Base-by-base conservation (phyloP, 2,329 filamentous ascomycete genomes). In the Aspergillus latus region DNA sequence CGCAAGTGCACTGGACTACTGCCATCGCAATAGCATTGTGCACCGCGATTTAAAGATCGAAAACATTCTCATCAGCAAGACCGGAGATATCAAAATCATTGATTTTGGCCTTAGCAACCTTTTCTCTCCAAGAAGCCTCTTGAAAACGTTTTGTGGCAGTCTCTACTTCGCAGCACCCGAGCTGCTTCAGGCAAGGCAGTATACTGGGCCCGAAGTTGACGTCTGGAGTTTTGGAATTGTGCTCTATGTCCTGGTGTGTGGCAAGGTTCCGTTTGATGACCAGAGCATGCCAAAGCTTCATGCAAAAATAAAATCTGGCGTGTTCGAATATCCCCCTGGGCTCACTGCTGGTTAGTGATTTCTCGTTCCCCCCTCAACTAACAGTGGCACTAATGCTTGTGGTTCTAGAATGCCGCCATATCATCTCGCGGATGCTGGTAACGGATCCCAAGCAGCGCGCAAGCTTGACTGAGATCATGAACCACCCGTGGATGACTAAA, bases 151-250 rank as follows among this genome's bases (percentile, higher is more conserved):
- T 69, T 99, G 94, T 68, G 94, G 94, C 46, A 97, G 92, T 80
- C 79, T 99, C 39, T 99, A 99, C 73, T 99, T 99, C 77, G 94
- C 94, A 29, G 94, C 94, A 1, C 94, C 94, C 0, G 94, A 99
- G 72, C 79, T 99, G 49, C 81, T 99, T 47, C 93, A 97, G 72
- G 94, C 94, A 36, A 88, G 90, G 68, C 90, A 92, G 56, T 99
- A 99, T 70, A 96, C 90, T 1, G 94, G 94, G 0, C 94, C 94
- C 0, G 94, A 99, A 71, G 94, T 99, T 29, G 94, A 99, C 69
- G 85, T 97, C 1, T 99, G 94, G 94, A 97, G 94, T 77, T 97
- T 97, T 74, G 94, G 94, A 21, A 97, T 99, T 65, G 94, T 99
- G 10, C 83, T 99, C 11, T 99, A 97, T 67, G 94, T 99, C 56